Conservation (phyloP, 352 stramenopile species). For the Phytophthora pluvialis region DNA sequence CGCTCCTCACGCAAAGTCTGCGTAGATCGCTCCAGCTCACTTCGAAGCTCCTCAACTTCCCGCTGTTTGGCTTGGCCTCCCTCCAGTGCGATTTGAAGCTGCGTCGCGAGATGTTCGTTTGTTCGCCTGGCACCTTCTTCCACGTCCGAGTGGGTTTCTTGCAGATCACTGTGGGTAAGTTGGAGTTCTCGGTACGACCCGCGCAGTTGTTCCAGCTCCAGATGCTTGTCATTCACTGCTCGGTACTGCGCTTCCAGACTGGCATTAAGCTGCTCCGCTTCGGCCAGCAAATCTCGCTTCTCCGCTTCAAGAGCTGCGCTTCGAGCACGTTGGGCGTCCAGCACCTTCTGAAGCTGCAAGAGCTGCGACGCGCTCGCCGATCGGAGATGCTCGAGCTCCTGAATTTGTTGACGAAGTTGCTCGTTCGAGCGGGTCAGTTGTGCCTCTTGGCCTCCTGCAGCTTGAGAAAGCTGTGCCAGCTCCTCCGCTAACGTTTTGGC, state of each 20-base stretch:
- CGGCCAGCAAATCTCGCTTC: conserved; percentile 70
- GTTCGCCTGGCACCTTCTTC: conserved; percentile 42
- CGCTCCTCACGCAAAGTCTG: conserved; percentile 20
- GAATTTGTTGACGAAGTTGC: conserved; percentile 55
- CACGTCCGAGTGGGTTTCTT: conserved; percentile 60
- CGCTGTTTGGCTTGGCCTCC: conserved; percentile 20
- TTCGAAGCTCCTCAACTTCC: conserved; percentile 26
- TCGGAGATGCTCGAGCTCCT: conserved; percentile 58
- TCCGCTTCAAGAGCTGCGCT: conserved; percentile 60
- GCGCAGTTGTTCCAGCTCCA: conserved; percentile 67
- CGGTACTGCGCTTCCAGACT: conserved; percentile 64
- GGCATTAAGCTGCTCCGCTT: conserved; percentile 66
- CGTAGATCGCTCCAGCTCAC: conserved; percentile 11
- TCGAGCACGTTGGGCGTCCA: conserved; percentile 55
- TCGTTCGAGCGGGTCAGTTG: conserved; percentile 51
- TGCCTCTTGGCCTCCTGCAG: conserved; percentile 44
- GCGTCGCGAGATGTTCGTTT: conserved; percentile 36
- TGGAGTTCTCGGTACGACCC: conserved; percentile 55
- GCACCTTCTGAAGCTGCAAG: conserved; percentile 63
- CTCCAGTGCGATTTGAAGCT: conserved; percentile 41
- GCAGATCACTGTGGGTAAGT: conserved; percentile 58
- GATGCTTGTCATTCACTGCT: conserved; percentile 55
- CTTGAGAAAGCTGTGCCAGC: conserved; percentile 52
- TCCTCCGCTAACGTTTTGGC: conserved; percentile 58
- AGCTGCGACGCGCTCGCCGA: conserved; percentile 44